A percentile compares a stretch with the other conserved stretches of the same genome.
Conservation (phyloP, 2,329 filamentous ascomycete genomes). For the Emericellopsis atlantica region DNA sequence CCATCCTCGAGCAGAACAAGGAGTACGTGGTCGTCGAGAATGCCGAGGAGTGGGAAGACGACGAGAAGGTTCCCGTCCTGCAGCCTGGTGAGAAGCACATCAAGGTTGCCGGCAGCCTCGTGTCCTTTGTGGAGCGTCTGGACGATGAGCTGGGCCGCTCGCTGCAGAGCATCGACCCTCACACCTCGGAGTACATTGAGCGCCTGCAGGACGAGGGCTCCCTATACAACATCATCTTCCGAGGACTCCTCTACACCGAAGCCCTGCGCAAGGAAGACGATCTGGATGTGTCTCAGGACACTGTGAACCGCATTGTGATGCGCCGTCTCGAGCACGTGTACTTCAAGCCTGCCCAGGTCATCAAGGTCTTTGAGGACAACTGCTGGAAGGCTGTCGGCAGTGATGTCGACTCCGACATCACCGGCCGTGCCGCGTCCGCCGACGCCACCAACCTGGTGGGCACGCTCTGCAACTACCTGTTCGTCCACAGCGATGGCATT, state of each 20-base stretch:
- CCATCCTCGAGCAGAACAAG: constrained; percentile 64
- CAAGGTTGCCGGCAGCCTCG: constrained; percentile 85
- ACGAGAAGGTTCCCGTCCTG: constrained; percentile 78
- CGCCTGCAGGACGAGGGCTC: constrained; percentile 80
- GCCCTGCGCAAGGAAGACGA: constrained; percentile 56
- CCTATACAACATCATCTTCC: constrained; percentile 87
- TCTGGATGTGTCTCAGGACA: constrained; percentile 70
- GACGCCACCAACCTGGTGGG: constrained; percentile 71
- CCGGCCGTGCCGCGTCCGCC: constrained; percentile 53
- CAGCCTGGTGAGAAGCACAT: constrained; percentile 66
- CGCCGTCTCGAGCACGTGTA: constrained; percentile 93
- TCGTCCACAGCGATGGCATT: constrained; percentile 88
- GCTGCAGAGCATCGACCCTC: constrained; percentile 94
- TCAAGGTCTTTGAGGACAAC: constrained; percentile 88
- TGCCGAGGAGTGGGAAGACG: constrained; percentile 97
- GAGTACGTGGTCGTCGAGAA: constrained; percentile 81
- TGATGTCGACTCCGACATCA: constrained; percentile 64
- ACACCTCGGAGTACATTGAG: constrained; percentile 98
- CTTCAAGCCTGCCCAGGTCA: constrained; percentile 94
- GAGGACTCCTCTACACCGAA: constrained; percentile 81
- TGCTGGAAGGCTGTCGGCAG: constrained; percentile 73
- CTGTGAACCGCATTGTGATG: constrained; percentile 85
- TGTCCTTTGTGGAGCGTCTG: constrained; percentile 87
- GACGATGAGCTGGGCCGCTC: constrained; percentile 96
- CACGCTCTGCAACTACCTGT: constrained; percentile 87